phyloP scores from a whole-genome alignment of 495 filamentous ascomycete species.

The Terfezia claveryi region DNA sequence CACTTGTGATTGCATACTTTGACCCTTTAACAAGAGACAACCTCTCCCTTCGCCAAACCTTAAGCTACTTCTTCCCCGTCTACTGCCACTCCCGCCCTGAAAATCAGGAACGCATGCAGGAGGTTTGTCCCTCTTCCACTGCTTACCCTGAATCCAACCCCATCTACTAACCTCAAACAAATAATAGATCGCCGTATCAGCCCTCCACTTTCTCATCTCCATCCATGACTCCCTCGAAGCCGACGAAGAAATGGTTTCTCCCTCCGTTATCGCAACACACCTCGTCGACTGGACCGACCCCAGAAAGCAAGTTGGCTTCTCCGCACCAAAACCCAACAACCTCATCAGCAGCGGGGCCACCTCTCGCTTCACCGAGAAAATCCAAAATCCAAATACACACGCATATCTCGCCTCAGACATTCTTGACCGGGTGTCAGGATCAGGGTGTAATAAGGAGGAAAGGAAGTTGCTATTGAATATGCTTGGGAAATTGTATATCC shows the following conservation, averaged over 20 bases:
- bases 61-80: conserved; percentile 90
- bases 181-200: conserved; percentile 30
- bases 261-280: conserved; percentile 52
- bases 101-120: conserved; percentile 60
- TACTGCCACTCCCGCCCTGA: conserved; percentile 66
- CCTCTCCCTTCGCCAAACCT: conserved; percentile 65
- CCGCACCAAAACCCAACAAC: background rate
- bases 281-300: conserved; percentile 93
- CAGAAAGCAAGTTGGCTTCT: conserved; percentile 44
- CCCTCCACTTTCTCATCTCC: conserved; percentile 26
- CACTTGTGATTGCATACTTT: conserved; percentile 69
- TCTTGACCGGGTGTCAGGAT: conserved; percentile 32
- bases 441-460: conserved; percentile 44
- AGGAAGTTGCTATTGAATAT: conserved; percentile 58
- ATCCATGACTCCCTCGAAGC: conserved; percentile 52
- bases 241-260: conserved; percentile 58
- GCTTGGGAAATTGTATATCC: conserved; percentile 63
- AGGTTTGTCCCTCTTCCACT: conserved; percentile 47
- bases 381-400: conserved; percentile 44
- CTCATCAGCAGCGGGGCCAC: conserved; percentile 26
- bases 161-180: conserved; percentile 5
- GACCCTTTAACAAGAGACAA: conserved; percentile 67
- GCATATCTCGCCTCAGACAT: conserved; percentile 40
- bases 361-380: conserved; percentile 36
- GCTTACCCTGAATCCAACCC: conserved; percentile 16